Evolutionary conservation across 202 grass and related monocot genomes (phyloP), one percentile per base, ranked within the genome.

Genomic region (Elaeis oleifera): DNA sequence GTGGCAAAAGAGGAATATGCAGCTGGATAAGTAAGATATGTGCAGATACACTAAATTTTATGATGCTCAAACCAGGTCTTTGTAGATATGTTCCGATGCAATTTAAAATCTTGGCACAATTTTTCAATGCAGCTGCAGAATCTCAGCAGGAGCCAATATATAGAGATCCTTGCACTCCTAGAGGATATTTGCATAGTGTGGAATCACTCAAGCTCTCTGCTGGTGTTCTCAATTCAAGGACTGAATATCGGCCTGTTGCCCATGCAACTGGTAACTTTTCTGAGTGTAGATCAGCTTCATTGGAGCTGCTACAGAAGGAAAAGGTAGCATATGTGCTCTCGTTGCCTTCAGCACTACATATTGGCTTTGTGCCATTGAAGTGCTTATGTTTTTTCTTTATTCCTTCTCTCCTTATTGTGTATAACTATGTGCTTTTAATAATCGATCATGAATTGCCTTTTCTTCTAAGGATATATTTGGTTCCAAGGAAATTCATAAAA

Each of bases 101-200:
- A 31, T 31, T 31, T 31, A 57, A 44, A 16, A 61, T 19, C 49
- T 16, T 16, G 16, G 20, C 9, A 16, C 20, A 25, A 48, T 63
- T 85, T 16, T 62, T 65, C 55, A 19, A 65, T 82, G 73, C 81
- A 74, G 64, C 84, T 69, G 73, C 64, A 44, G 79, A 83, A 71
- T 83, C 79, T 68, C 60, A 68, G 70, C 63, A 79, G 63, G 60
- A 74, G 75, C 74, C 55, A 62, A 85, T 70, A 59, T 96, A 96
- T 76, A 69, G 55, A 60, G 87, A 96, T 81, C 91, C 91, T 68
- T 96, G 87, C 76, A 85, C 81, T 39, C 87, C 87, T 52, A 89
- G 71, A 74, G 91, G 84, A 51, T 89, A 82, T 78, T 65, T 59
- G 17, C 49, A n/a, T 62, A 63, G 58, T 24, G 25, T n/a, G 44